phyloP scores from a whole-genome alignment of 106 monocot genomes.

The Vanilla planifolia region DNA sequence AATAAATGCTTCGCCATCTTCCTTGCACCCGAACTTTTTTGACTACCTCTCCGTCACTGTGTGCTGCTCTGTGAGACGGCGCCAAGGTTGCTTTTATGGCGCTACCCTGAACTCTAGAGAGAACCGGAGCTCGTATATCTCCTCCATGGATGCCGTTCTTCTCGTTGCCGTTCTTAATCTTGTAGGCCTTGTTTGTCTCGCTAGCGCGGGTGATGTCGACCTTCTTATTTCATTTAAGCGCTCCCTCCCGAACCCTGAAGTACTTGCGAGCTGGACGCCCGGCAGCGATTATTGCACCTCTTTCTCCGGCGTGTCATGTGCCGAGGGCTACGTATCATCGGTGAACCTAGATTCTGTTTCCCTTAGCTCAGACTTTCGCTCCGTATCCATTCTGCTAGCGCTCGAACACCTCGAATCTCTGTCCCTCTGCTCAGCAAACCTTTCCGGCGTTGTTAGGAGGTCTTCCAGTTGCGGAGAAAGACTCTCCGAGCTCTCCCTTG shows the following conservation, averaged over 20 bases:
- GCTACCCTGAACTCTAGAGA: constrained; percentile 3
- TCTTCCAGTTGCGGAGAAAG: constrained; percentile 25
- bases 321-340: constrained; percentile 22
- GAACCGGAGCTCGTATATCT: not conserved
- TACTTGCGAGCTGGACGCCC: constrained; percentile 38
- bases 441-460: constrained; percentile 30
- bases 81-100: constrained; percentile 12
- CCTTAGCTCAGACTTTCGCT: constrained; percentile 36
- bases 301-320: constrained; percentile 54
- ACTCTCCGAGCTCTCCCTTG: constrained; percentile 44
- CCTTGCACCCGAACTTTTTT: constrained; percentile 12
- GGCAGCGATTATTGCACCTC: constrained; percentile 28
- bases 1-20: constrained; percentile 11
- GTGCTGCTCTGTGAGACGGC: not conserved
- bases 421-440: constrained; percentile 34
- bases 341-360: constrained; percentile 26
- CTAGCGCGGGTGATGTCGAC: constrained; percentile 20
- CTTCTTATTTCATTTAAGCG: constrained; percentile 52
- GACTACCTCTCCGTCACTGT: not conserved
- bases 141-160: constrained; percentile 13
- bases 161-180: constrained; percentile 10
- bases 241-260: constrained; percentile 32
- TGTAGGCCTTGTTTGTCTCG: not conserved
- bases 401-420: constrained; percentile 34
- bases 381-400: constrained; percentile 35